A percentile compares a stretch with the other conserved stretches of the same genome.
Conservation (phyloP, 2,329 filamentous ascomycete genomes). For the Microcyclospora pomicola region DNA sequence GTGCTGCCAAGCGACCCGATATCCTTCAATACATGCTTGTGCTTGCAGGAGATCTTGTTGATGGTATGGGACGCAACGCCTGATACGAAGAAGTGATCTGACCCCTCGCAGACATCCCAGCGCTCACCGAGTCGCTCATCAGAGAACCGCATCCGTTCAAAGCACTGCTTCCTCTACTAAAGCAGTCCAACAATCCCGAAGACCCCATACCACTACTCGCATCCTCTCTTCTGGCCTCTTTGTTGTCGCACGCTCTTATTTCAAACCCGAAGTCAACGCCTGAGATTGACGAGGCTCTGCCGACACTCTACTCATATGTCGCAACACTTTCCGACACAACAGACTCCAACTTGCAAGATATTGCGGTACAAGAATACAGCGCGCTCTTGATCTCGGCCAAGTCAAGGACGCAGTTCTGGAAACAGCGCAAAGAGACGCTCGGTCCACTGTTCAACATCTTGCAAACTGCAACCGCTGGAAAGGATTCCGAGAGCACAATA, state of each 20-base stretch:
- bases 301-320: conserved; percentile 73
- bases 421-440: conserved; percentile 72
- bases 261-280: conserved; percentile 44
- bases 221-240: conserved; percentile 68
- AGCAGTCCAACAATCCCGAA: conserved; percentile 67
- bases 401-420: conserved; percentile 77
- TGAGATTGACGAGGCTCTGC: conserved; percentile 62
- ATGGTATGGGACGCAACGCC: conserved; percentile 41
- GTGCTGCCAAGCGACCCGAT: conserved; percentile 70
- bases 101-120: conserved; percentile 52
- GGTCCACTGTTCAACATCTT: conserved; percentile 72
- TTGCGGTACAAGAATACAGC: conserved; percentile 86
- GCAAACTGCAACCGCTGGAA: conserved; percentile 56
- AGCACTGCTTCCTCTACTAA: conserved; percentile 72
- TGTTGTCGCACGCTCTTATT: conserved; percentile 53
- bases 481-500: conserved; percentile 50
- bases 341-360: conserved; percentile 86
- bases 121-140: conserved; percentile 62
- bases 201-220: conserved; percentile 82
- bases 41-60: conserved; percentile 71
- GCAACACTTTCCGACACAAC: conserved; percentile 69
- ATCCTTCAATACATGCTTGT: conserved; percentile 93
- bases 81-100: conserved; percentile 7
- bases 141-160: conserved; percentile 56
- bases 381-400: conserved; percentile 61